Conservation (phyloP, 129 eudicot genomes). For the Pseudognaphalium luteoalbum region DNA sequence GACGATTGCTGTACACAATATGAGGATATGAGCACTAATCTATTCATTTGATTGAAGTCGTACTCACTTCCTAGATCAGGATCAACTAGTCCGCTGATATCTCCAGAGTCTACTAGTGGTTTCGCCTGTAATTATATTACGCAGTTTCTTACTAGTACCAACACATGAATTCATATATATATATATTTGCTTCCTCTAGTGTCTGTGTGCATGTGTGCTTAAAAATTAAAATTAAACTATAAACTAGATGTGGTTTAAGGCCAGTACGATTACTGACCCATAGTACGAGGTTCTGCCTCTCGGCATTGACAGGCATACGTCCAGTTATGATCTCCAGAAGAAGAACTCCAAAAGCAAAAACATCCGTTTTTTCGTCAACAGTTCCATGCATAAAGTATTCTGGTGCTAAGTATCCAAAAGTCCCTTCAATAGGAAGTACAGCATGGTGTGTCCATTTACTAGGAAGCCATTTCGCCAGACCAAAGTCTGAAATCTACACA, state of each 20-base stretch:
- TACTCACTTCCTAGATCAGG: constrained; percentile 59
- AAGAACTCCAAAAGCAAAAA: constrained; percentile 86
- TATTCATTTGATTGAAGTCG: constrained; percentile 56
- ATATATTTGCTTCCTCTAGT: neutral
- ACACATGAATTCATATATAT: too few relatives aligned
- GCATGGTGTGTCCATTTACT: constrained; percentile 83
- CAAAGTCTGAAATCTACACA: constrained; percentile 82
- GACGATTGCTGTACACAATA: constrained; percentile 79
- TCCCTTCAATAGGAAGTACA: constrained; percentile 76
- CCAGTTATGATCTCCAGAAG: constrained; percentile 84
- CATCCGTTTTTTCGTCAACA: constrained; percentile 89
- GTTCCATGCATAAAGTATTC: constrained; percentile 93
- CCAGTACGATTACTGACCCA: constrained; percentile 53
- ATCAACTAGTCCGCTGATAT: constrained; percentile 62
- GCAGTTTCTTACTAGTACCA: neutral
- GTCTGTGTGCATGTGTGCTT: neutral
- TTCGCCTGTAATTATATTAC: constrained; percentile 43
- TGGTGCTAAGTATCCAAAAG: constrained; percentile 93
- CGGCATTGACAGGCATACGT: constrained; percentile 70
- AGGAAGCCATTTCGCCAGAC: constrained; percentile 96
- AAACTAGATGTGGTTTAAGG: neutral
- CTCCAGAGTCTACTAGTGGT: constrained; percentile 73
- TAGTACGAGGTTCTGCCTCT: constrained; percentile 63
- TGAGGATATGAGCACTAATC: constrained; percentile 73
- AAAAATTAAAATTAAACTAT: neutral